These are phyloP conservation scores for Geotrichum aggregatum DNA, from an alignment of 1,139 yeast species.

Conservation along the genomic window DNA sequence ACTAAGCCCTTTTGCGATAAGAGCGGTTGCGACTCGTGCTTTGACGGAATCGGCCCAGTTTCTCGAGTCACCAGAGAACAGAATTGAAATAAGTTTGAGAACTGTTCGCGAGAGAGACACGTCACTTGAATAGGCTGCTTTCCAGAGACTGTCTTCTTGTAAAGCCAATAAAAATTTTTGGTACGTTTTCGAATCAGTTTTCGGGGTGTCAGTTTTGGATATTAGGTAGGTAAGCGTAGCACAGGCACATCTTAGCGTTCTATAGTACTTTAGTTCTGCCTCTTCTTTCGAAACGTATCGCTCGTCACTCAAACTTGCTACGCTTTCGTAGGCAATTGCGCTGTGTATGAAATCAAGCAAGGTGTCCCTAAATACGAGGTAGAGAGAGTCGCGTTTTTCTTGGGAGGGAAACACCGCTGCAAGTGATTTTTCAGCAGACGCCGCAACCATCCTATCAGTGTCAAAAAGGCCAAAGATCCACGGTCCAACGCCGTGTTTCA, in stretches of 20 bases:
- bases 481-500: conserved; percentile 66
- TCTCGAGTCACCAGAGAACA: conserved; percentile 11
- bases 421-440: conserved; percentile 48
- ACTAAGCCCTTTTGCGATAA: conserved; percentile 34
- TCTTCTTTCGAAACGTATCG: conserved; percentile 68
- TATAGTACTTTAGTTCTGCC: conserved; percentile 58
- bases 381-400: conserved; percentile 56
- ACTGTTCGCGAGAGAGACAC: conserved; percentile 8
- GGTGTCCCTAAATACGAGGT: conserved; percentile 55
- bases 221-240: conserved; percentile 48
- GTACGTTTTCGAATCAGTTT: conserved; percentile 17
- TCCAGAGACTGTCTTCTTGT: conserved; percentile 46
- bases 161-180: conserved; percentile 38
- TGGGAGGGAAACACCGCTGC: conserved; percentile 54
- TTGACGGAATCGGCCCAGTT: conserved; percentile 10
- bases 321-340: conserved; percentile 53
- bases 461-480: conserved; percentile 73
- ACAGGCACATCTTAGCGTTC: conserved; percentile 54
- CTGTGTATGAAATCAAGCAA: conserved; percentile 54
- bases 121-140: conserved; percentile 33
- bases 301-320: conserved; percentile 67
- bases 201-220: conserved; percentile 24
- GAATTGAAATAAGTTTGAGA: conserved; percentile 7
- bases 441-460: conserved; percentile 57
- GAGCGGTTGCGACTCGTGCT: conserved; percentile 6